A percentile compares a stretch with the other conserved stretches of the same genome.
Evolutionary conservation across 768 basidiomycete genomes (phyloP).

Genomic region (Trametes cubensis): DNA sequence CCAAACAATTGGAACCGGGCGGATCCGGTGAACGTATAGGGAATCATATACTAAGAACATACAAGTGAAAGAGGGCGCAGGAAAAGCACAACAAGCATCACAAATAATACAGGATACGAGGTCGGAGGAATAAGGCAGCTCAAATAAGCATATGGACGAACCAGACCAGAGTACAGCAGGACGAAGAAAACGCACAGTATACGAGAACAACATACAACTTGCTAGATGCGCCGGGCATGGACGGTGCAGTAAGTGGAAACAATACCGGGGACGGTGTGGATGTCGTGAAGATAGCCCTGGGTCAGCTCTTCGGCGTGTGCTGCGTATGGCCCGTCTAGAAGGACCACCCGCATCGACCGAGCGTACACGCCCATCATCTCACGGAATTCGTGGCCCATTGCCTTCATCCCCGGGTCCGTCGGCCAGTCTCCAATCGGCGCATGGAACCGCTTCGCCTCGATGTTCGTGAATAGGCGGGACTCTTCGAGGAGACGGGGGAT

Average conservation of each 20-base stretch:
- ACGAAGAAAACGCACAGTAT: background rate
- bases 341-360: slow-evolving; percentile 50
- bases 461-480: slow-evolving; percentile 45
- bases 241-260: slow-evolving; percentile 53
- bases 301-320: slow-evolving; percentile 41
- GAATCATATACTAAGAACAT: no score
- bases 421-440: slow-evolving; percentile 66
- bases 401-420: slow-evolving; percentile 33
- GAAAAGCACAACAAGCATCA: background rate
- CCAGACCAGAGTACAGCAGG: background rate
- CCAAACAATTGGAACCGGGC: no score
- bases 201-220: background rate
- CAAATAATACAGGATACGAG: background rate
- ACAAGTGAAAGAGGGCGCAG: no score
- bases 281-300: slow-evolving; percentile 48
- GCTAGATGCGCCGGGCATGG: slow-evolving; percentile 39
- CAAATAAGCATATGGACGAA: background rate
- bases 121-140: background rate
- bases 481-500: slow-evolving; percentile 43
- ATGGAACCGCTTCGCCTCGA: slow-evolving; percentile 37
- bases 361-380: slow-evolving; percentile 46
- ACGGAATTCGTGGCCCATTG: slow-evolving; percentile 48
- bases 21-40: no score
- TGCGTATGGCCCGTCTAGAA: slow-evolving; percentile 40
- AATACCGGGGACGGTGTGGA: slow-evolving; percentile 50